Base-by-base conservation (phyloP, 1,284 basidiomycete species). In the Tilletia setariae region DNA sequence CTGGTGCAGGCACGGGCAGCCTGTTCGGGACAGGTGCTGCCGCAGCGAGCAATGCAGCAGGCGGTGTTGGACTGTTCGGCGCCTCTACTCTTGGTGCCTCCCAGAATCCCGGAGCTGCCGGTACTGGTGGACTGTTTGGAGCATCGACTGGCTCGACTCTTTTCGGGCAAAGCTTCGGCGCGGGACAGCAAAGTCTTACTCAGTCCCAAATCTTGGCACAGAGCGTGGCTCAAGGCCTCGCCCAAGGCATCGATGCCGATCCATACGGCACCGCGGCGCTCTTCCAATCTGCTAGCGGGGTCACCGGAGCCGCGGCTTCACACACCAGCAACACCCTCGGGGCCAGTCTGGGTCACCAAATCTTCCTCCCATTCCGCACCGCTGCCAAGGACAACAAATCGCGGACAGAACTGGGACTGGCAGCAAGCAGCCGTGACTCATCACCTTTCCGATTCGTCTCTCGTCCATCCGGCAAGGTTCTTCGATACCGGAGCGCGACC, bases 371-470 rank as follows among this genome's bases (percentile, higher is more conserved):
- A n/a, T 81, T 81, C 74, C 79, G 79, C 59, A 76, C 80, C 16
- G 25, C 84, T 82, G 35, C 85, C 63, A 79, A 79, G 70, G 43
- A 30, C n/a, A 30, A 63, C 19, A 42, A 23, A 82, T 30, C 53
- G 16, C 53, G 53, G 21, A 13, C n/a, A 75, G 83, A 84, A n/a
- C n/a, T n/a, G n/a, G n/a, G n/a, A n/a, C n/a, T n/a, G n/a, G n/a
- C n/a, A n/a, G n/a, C n/a, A n/a, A 74, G 73, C 85, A 72, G 81
- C 84, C 75, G 82, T 84, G 73, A 80, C n/a, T n/a, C n/a, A 86
- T 40, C 78, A 85, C 68, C 84, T 84, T 87, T 80, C 83, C 85
- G 67, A 79, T 83, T 72, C 47, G 76, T 68, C 53, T 75, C 75
- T 42, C 79, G 67, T 46, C 74, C 73, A 30, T 75, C 79, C 46